A percentile compares a stretch with the other conserved stretches of the same genome.
Conservation (phyloP, 768 basidiomycete genomes). For the Tylopilus rubrobrunneus region DNA sequence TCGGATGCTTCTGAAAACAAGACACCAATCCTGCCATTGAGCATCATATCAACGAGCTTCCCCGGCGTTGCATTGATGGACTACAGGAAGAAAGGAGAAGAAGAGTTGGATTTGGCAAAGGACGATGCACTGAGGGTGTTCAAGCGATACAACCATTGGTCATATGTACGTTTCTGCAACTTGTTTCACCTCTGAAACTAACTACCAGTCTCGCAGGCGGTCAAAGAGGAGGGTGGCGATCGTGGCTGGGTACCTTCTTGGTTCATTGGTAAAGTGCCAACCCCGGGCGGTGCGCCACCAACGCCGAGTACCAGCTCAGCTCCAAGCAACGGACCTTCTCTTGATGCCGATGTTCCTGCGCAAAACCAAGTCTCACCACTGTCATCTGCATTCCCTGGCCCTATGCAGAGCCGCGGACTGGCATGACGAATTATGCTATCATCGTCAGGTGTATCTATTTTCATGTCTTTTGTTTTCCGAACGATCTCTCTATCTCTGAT, state of each 20-base stretch:
- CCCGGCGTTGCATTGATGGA: conserved; percentile 97
- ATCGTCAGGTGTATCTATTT: conserved; percentile 22
- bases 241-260: conserved; percentile 98
- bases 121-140: conserved; percentile 90
- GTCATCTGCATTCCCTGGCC: conserved; percentile 71
- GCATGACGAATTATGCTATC: conserved; percentile 15
- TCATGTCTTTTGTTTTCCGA: conserved; percentile 13
- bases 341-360: conserved; percentile 37
- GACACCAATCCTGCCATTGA: conserved; percentile 82
- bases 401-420: conserved; percentile 31
- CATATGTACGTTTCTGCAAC: conserved; percentile 56
- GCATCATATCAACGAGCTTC: conserved; percentile 96
- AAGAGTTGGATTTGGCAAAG: conserved; percentile 85
- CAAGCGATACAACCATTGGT: conserved; percentile 98
- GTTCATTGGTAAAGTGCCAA: conserved; percentile 87
- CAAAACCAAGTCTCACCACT: conserved; percentile 65
- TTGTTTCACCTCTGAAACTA: not conserved
- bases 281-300: conserved; percentile 39
- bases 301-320: conserved; percentile 48
- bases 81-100: conserved; percentile 89
- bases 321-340: conserved; percentile 29
- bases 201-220: conserved; percentile 53
- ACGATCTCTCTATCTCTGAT: conserved; percentile 16
- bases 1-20: conserved; percentile 41
- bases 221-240: conserved; percentile 90